These are phyloP conservation scores for Leccinum pachyderme DNA, from an alignment of 1,284 basidiomycete species.

Conservation along the genomic window DNA sequence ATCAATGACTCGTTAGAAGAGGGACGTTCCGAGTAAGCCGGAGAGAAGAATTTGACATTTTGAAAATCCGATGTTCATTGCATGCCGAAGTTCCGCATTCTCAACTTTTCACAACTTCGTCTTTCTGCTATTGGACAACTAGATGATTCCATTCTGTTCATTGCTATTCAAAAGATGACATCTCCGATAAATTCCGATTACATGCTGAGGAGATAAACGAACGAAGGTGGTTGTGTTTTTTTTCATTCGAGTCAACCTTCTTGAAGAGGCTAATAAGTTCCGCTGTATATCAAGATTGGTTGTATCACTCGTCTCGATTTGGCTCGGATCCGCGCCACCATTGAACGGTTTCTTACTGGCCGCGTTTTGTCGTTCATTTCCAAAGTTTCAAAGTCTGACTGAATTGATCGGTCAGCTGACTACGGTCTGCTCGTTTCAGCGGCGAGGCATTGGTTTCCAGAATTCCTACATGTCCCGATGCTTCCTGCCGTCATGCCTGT, in stretches of 20 bases:
- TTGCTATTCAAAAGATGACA: neutral
- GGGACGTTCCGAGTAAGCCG: neutral
- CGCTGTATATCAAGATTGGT: neutral
- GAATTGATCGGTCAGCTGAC: neutral
- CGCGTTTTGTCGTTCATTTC: constrained; percentile 7
- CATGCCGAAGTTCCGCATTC: neutral
- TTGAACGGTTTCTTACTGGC: neutral
- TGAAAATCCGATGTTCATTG: neutral
- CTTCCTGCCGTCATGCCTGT: constrained; percentile 7
- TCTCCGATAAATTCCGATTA: neutral
- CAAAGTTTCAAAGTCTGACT: constrained; percentile 13
- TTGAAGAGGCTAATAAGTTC: neutral
- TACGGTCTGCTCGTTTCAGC: neutral
- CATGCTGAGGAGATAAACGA: neutral
- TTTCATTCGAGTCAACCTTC: neutral
- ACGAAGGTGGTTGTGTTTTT: neutral
- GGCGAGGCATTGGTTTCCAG: neutral
- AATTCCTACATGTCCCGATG: constrained; percentile 14
- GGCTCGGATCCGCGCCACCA: neutral
- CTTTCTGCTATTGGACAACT: neutral
- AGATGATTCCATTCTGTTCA: neutral
- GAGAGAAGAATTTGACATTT: neutral
- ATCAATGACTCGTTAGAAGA: neutral
- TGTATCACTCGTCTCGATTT: neutral
- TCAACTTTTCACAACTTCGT: neutral